These are phyloP conservation scores for Dactylellina parvicollis DNA, from an alignment of 2,329 filamentous ascomycete species.

Conservation along the genomic window DNA sequence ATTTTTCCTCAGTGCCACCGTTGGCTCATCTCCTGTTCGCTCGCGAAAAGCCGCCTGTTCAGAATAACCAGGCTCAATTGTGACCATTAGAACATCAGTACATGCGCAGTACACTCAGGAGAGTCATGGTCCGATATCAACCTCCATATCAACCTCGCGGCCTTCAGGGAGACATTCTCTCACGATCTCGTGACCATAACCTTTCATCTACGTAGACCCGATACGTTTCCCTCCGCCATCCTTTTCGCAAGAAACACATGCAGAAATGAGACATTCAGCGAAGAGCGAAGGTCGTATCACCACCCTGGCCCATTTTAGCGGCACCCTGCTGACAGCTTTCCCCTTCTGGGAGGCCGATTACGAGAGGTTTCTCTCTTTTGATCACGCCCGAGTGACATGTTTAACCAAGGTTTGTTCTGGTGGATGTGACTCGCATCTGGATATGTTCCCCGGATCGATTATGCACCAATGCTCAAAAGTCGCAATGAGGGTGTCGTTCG, in stretches of 20 bases:
- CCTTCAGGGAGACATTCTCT: neutral
- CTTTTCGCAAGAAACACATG: constrained; percentile 2
- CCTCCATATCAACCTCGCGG: neutral
- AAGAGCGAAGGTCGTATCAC: neutral
- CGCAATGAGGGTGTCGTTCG: neutral
- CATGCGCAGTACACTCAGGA: neutral
- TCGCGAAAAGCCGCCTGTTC: neutral
- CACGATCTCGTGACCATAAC: constrained; percentile 21
- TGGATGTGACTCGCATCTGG: neutral
- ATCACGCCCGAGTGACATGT: constrained; percentile 24
- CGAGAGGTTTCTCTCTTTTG: constrained; percentile 12
- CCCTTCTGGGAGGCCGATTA: constrained; percentile 41
- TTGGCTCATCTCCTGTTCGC: neutral
- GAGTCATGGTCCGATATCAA: no score
- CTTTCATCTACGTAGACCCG: constrained; percentile 10
- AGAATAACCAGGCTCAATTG: neutral
- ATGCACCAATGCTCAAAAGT: neutral
- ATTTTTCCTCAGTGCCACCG: neutral
- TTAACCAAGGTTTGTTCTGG: neutral
- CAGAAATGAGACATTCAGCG: neutral
- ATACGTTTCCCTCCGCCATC: neutral
- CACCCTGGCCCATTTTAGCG: constrained; percentile 12
- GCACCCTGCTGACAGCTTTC: constrained; percentile 47
- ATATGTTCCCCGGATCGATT: neutral
- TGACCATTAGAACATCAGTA: neutral